phyloP scores from a whole-genome alignment of 2,329 filamentous ascomycete species.

The Bisporella sp. region DNA sequence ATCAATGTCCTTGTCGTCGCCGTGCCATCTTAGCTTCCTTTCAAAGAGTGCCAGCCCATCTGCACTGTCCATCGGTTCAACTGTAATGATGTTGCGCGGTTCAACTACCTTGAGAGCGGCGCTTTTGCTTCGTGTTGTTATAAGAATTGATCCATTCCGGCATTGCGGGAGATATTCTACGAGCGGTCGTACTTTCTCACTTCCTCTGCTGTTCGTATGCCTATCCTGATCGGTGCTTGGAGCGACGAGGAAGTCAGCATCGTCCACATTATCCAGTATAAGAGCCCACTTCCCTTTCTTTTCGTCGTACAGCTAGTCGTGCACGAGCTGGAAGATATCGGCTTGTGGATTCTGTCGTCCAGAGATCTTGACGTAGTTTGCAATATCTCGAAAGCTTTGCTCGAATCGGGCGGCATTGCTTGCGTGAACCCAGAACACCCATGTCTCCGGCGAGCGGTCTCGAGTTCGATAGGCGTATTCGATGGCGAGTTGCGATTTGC shows the following conservation, averaged over 20 bases:
- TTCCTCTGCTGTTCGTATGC: neutral
- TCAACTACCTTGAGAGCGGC: constrained; percentile 13
- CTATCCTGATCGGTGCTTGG: constrained; percentile 3
- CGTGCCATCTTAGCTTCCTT: constrained; percentile 18
- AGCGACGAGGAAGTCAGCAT: constrained; percentile 13
- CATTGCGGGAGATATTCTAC: constrained; percentile 10
- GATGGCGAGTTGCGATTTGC: no score
- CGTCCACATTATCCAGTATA: constrained; percentile 30
- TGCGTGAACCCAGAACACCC: no score
- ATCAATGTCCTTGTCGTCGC: constrained; percentile 5
- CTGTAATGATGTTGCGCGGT: constrained; percentile 13
- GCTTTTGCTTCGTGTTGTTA: no score
- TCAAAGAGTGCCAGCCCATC: constrained; percentile 24
- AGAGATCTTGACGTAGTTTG: no score
- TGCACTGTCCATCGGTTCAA: constrained; percentile 20
- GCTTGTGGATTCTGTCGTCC: constrained; percentile 24
- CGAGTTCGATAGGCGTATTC: no score
- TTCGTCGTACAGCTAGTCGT: constrained; percentile 21
- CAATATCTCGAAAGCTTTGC: no score
- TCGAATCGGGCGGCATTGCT: no score
- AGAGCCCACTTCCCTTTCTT: constrained; percentile 22
- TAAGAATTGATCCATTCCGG: no score
- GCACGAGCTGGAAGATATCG: constrained; percentile 28
- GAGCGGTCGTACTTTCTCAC: constrained; percentile 1
- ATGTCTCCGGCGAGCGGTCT: no score